phyloP scores from a whole-genome alignment of 352 stramenopile genomes.

The Aphanomyces stellatus region DNA sequence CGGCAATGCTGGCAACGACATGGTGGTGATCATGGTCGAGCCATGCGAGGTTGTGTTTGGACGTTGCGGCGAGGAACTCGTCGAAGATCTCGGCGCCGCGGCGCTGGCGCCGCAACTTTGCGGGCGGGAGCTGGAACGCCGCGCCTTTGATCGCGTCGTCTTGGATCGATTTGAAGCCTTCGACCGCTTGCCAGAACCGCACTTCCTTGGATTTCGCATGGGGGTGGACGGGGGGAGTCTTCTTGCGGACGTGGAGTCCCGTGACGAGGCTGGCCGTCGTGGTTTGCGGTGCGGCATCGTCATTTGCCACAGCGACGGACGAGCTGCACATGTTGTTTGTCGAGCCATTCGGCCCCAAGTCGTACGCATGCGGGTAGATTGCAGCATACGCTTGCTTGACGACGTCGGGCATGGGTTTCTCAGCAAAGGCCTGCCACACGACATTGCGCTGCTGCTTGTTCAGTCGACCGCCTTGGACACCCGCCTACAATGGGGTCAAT shows the following conservation, averaged over 20 bases:
- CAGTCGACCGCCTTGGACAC: neutral
- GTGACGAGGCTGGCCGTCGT: neutral
- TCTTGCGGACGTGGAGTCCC: neutral
- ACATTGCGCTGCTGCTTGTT: neutral
- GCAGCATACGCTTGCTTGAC: neutral
- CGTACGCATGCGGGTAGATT: neutral
- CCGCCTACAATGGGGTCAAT: neutral
- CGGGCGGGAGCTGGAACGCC: neutral
- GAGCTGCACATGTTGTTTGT: neutral
- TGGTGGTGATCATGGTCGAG: neutral
- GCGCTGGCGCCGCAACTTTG: neutral
- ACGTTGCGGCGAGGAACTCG: neutral
- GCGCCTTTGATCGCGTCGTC: neutral
- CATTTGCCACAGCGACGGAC: neutral
- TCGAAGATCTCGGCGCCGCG: neutral
- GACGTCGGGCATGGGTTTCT: neutral
- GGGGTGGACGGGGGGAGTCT: no score
- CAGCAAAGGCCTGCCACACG: neutral
- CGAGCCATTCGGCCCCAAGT: neutral
- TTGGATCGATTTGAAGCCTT: slow-evolving; percentile 17
- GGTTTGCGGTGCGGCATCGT: neutral
- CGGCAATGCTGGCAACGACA: neutral
- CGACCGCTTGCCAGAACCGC: slow-evolving; percentile 13
- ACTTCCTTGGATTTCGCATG: neutral
- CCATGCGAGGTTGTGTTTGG: neutral